Percentiles rank a stretch among this genome's conserved stretches.
phyloP scores from a whole-genome alignment of 306 rosid species.

The Cicer pinnatifidum region DNA sequence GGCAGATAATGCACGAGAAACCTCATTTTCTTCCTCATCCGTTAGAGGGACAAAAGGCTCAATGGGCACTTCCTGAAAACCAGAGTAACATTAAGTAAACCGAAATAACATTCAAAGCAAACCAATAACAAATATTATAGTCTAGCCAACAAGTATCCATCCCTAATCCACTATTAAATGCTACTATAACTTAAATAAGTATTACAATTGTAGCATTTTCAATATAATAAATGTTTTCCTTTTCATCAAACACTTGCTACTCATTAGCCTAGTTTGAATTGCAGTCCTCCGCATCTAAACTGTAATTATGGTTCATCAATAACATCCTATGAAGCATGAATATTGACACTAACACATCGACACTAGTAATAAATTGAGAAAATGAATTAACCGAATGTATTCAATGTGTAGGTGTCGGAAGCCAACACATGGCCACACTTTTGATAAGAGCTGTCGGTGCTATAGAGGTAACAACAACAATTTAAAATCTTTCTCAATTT shows the following conservation, averaged over 20 bases:
- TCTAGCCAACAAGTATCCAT: neutral
- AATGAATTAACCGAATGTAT: too few species aligned
- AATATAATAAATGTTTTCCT: neutral
- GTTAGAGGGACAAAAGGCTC: constrained; percentile 76
- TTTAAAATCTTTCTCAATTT: neutral
- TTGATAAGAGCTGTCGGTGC: too few species aligned
- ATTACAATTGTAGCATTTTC: neutral
- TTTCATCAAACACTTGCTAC: constrained; percentile 8
- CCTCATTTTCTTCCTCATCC: constrained; percentile 62
- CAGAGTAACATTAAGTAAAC: constrained; percentile 34
- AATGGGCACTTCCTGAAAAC: constrained; percentile 57
- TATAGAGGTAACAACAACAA: too few species aligned
- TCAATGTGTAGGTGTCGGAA: too few species aligned
- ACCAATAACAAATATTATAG: constrained; percentile 12
- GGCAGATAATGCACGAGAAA: constrained; percentile 58
- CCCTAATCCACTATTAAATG: neutral
- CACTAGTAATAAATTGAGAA: too few species aligned
- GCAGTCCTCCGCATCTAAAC: neutral
- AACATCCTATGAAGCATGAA: neutral
- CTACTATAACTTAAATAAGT: neutral
- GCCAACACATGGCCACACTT: too few species aligned
- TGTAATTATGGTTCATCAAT: neutral
- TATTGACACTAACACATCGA: too few species aligned
- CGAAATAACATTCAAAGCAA: constrained; percentile 23
- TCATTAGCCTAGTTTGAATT: neutral